phyloP scores from a whole-genome alignment of 371 early-diverging fungal species.

The Basidiobolus meristosporus region DNA sequence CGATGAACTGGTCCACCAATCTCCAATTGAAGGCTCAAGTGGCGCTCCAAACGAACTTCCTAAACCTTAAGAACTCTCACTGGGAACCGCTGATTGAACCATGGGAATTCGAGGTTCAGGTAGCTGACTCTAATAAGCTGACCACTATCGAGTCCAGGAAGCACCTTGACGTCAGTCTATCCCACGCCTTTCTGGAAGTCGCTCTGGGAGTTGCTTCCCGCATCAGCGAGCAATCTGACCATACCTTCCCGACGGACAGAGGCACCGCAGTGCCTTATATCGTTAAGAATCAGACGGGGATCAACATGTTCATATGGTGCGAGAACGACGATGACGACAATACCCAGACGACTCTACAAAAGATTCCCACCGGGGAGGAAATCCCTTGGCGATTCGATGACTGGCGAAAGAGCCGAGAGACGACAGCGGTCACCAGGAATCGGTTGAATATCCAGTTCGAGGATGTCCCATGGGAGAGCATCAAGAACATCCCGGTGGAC shows the following conservation, averaged over 20 bases:
- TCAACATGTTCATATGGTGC: slow-evolving; percentile 78
- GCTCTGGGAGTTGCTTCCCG: slow-evolving; percentile 18
- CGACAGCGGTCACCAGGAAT: slow-evolving; percentile 28
- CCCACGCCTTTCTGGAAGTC: slow-evolving; percentile 58
- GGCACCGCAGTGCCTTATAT: slow-evolving; percentile 44
- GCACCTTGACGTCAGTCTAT: slow-evolving; percentile 54
- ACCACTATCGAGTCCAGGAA: slow-evolving; percentile 34
- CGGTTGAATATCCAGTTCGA: slow-evolving; percentile 67
- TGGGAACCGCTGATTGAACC: slow-evolving; percentile 97
- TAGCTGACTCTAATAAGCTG: slow-evolving; percentile 6
- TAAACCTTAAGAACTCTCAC: slow-evolving; percentile 88
- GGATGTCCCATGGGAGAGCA: slow-evolving; percentile 76
- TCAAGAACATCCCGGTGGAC: slow-evolving; percentile 74
- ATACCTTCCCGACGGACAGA: no score
- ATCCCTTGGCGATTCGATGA: slow-evolving; percentile 91
- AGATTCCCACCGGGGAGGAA: slow-evolving; percentile 47
- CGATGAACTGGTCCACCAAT: slow-evolving; percentile 72
- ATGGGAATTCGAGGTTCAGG: slow-evolving; percentile 45
- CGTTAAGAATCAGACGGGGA: slow-evolving; percentile 77
- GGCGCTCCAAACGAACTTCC: slow-evolving; percentile 65
- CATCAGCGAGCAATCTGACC: no score
- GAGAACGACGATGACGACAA: slow-evolving; percentile 23
- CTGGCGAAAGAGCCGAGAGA: slow-evolving; percentile 83
- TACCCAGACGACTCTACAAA: slow-evolving; percentile 37
- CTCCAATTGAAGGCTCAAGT: slow-evolving; percentile 54